Percentiles rank a stretch among this genome's conserved stretches.
phyloP scores from a whole-genome alignment of 2,329 filamentous ascomycete species.

The Gremmenia infestans region DNA sequence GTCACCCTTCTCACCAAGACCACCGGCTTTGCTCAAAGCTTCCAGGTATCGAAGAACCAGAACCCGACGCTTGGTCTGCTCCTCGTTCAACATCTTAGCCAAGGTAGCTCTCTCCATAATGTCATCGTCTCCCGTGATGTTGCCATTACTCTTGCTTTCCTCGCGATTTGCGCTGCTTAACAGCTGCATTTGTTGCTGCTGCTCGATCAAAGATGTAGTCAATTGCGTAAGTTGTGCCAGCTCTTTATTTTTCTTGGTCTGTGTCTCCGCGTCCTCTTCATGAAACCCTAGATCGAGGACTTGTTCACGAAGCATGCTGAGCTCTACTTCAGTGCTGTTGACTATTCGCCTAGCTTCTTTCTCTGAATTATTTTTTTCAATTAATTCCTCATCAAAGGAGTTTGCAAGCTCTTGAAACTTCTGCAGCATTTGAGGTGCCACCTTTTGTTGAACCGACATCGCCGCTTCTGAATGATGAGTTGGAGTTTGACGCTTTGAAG shows the following conservation, averaged over 20 bases:
- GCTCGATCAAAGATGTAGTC: constrained; percentile 30
- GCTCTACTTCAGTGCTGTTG: constrained; percentile 62
- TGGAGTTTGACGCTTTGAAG: constrained; percentile 1
- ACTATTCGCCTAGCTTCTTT: constrained; percentile 63
- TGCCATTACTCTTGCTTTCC: constrained; percentile 45
- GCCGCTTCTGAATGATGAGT: constrained; percentile 57
- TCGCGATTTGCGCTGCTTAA: constrained; percentile 38
- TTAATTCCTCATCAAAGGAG: constrained; percentile 70
- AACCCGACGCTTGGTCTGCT: constrained; percentile 45
- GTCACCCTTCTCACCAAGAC: constrained; percentile 63
- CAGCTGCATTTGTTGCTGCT: constrained; percentile 44
- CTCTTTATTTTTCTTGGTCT: constrained; percentile 18
- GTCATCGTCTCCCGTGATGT: constrained; percentile 41
- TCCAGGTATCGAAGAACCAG: constrained; percentile 65
- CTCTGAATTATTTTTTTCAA: constrained; percentile 66
- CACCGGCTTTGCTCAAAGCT: constrained; percentile 62
- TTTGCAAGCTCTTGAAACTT: constrained; percentile 67
- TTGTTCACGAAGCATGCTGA: constrained; percentile 55
- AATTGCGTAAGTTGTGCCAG: constrained; percentile 20
- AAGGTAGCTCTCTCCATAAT: constrained; percentile 51
- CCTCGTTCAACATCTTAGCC: constrained; percentile 50
- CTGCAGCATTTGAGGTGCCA: constrained; percentile 63
- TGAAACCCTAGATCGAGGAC: constrained; percentile 46
- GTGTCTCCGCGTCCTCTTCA: constrained; percentile 18
- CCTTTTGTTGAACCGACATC: constrained; percentile 63